Conservation (phyloP, 176 grass and related monocot genomes). For the Raddia distichophylla region DNA sequence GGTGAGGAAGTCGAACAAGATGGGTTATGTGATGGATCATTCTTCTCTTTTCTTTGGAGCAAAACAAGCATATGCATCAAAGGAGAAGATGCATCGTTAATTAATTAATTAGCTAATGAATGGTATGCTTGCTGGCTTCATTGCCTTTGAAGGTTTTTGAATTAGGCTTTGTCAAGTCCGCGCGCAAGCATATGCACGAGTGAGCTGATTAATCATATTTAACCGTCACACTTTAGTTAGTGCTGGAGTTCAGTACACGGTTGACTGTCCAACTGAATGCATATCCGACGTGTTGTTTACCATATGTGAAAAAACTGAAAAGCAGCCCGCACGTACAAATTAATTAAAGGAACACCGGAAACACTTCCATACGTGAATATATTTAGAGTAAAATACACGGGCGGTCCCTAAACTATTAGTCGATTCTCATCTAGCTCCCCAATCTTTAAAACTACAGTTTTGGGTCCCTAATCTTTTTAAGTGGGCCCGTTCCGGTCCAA, state of each 20-base stretch:
- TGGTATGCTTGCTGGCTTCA: not conserved
- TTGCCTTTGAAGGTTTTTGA: not conserved
- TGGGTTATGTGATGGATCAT: not conserved
- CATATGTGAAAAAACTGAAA: not conserved
- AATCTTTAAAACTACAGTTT: too few species aligned
- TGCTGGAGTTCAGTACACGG: not conserved
- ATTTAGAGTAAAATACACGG: too few species aligned
- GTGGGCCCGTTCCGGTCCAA: too few species aligned
- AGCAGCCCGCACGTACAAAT: too few species aligned
- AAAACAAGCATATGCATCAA: slow-evolving; percentile 3
- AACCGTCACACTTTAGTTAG: not conserved
- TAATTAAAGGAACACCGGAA: too few species aligned
- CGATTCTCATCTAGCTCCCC: too few species aligned
- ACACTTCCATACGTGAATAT: too few species aligned
- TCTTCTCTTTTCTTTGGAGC: slow-evolving; percentile 6
- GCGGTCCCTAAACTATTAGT: too few species aligned
- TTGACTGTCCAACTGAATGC: not conserved
- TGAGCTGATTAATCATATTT: not conserved
- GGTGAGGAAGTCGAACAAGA: slow-evolving; percentile 36
- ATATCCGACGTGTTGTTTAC: not conserved
- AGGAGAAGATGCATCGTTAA: not conserved
- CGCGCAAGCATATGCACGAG: slow-evolving; percentile 21
- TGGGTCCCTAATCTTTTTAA: too few species aligned
- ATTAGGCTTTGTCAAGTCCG: slow-evolving; percentile 5
- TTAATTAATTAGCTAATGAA: not conserved